These are phyloP conservation scores for Penicillium sp. DNA, from an alignment of 2,329 filamentous ascomycete species.

Conservation along the genomic window DNA sequence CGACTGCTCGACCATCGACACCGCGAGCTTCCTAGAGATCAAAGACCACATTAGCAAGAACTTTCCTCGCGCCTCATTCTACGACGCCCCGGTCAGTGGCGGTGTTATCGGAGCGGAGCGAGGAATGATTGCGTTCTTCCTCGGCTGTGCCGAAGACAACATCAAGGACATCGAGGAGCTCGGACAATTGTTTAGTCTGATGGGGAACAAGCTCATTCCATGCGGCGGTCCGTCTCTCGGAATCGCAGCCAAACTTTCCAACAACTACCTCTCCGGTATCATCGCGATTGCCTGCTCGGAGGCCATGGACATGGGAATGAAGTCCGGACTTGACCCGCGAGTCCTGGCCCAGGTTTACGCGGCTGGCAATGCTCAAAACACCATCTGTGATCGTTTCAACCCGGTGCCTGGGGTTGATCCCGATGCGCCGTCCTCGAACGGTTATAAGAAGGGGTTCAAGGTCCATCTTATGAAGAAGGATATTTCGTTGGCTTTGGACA, in stretches of 20 bases:
- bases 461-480: slow-evolving; percentile 61
- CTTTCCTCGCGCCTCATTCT: slow-evolving; percentile 47
- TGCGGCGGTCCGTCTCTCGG: slow-evolving; percentile 57
- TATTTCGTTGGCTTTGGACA: slow-evolving; percentile 54
- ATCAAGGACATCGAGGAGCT: slow-evolving; percentile 36
- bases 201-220: slow-evolving; percentile 55
- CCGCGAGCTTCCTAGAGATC: slow-evolving; percentile 49
- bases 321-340: slow-evolving; percentile 54
- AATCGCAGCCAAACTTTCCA: slow-evolving; percentile 58
- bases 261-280: slow-evolving; percentile 60
- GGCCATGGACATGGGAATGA: slow-evolving; percentile 60
- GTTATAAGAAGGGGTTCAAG: slow-evolving; percentile 56
- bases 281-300: slow-evolving; percentile 59
- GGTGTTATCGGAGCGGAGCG: slow-evolving; percentile 53
- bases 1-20: slow-evolving; percentile 58
- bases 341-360: slow-evolving; percentile 53
- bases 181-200: slow-evolving; percentile 46
- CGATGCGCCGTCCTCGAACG: slow-evolving; percentile 48
- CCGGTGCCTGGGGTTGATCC: slow-evolving; percentile 52
- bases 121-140: slow-evolving; percentile 53
- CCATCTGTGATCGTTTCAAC: slow-evolving; percentile 52
- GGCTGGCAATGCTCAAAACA: slow-evolving; percentile 52
- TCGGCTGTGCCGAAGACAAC: slow-evolving; percentile 46
- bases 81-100: slow-evolving; percentile 54
- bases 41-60: slow-evolving; percentile 38